Base-by-base conservation (phyloP, 768 basidiomycete species). In the Terana coerulea region DNA sequence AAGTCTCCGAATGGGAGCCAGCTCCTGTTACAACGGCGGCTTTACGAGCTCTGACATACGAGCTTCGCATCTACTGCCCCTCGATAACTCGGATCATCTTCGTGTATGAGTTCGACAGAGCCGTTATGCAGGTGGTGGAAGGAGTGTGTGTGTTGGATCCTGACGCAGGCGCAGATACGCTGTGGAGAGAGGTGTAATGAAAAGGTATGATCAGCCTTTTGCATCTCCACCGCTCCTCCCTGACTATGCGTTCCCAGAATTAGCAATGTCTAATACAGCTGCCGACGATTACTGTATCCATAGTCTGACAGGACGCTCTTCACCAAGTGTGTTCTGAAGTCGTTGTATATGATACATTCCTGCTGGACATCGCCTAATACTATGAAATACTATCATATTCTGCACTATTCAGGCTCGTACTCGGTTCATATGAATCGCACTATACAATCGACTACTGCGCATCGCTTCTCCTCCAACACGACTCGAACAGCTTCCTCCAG, bases 1-100 rank as follows among this genome's bases (percentile, higher is more conserved):
- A 86, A 35, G 72, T 86, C 24, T 79, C 79, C 17, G 77, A 79
- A 44, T 88, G 85, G 85, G 72, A 75, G 4, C 85, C 84, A 8
- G 64, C 77, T 7, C 84, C 81, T 8, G 63, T 72, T 12, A 68
- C 77, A 26, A 69, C 74, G 2, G 64, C 75, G 6, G 84, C 83
- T 3, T 63, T 83, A 35, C 76, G 81, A 19, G 81, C 82, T 2
- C 68, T 87, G 6, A 75, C 76, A 3, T 73, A 72, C 48, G 85
- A 87, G 64, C 66, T 87, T 43, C 75, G 78, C 34, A 66, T 86
- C 9, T 87, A 86, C 58, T 78, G 75, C 54, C 76, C 79, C 5
- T 72, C 72, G 1, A 67, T 85, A 25, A 59, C 58, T 8, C 72
- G 72, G 19, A 73, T 84, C 5, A 69, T 86, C n/a, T 86, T 84